These are phyloP conservation scores for Alternaria novae-zelandiae DNA, from an alignment of 2,329 filamentous ascomycete species.

Conservation along the genomic window DNA sequence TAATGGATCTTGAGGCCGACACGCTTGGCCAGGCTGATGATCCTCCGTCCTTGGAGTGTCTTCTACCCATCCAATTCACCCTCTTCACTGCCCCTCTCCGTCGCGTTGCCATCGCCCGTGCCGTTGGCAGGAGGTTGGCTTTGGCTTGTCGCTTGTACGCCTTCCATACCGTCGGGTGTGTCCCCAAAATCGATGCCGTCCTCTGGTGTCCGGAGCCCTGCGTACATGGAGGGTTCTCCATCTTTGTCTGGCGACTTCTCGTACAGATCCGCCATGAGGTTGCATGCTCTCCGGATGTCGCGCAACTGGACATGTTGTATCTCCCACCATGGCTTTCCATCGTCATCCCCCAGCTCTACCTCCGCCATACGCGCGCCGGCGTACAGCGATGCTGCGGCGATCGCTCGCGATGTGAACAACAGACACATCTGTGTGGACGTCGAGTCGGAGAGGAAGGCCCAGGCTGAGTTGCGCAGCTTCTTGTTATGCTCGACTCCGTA, in stretches of 20 bases:
- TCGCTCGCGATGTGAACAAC: conserved; percentile 76
- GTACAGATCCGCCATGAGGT: conserved; percentile 70
- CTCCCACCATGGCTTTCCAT: conserved; percentile 87
- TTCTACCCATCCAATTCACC: conserved; percentile 55
- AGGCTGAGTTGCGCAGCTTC: conserved; percentile 80
- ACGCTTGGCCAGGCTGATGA: background rate
- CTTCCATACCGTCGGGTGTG: conserved; percentile 38
- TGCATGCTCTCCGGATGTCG: conserved; percentile 75
- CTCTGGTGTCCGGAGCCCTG: conserved; percentile 51
- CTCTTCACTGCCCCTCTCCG: conserved; percentile 51
- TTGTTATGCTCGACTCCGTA: conserved; percentile 81
- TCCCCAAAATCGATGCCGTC: conserved; percentile 44
- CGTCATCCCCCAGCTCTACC: conserved; percentile 73
- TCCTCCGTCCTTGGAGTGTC: background rate
- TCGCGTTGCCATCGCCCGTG: conserved; percentile 23
- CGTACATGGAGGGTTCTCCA: conserved; percentile 55
- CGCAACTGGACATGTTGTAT: conserved; percentile 73
- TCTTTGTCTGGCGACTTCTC: conserved; percentile 50
- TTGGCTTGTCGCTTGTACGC: conserved; percentile 26
- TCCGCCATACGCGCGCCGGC: conserved; percentile 79
- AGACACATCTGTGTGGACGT: conserved; percentile 85
- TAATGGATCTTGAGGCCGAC: background rate
- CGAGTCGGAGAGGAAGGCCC: conserved; percentile 93
- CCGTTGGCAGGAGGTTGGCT: conserved; percentile 30
- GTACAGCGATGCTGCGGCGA: conserved; percentile 86